A percentile compares a stretch with the other conserved stretches of the same genome.
Evolutionary conservation across 495 filamentous ascomycete species (phyloP).

Genomic region (Penicillium steckii): DNA sequence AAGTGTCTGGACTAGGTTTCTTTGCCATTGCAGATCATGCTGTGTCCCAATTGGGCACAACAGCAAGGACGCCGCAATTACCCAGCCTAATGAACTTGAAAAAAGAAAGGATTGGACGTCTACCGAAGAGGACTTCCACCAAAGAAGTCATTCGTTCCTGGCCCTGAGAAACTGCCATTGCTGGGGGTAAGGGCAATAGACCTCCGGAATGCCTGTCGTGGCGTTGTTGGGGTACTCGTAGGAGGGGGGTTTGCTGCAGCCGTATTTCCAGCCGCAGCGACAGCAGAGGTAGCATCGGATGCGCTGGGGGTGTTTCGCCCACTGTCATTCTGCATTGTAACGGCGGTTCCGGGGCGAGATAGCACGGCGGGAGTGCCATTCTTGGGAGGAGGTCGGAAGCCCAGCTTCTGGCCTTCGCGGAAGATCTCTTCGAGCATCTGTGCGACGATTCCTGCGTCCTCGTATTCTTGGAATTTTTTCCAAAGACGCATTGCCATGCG

Average conservation of each 20-base stretch:
- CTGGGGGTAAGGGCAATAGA: conserved; percentile 48
- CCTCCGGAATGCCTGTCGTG: conserved; percentile 45
- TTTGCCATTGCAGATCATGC: not conserved
- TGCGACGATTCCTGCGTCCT: conserved; percentile 73
- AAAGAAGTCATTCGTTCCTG: conserved; percentile 42
- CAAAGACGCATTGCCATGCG: conserved; percentile 86
- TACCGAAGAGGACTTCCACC: conserved; percentile 45
- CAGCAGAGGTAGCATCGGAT: conserved; percentile 25
- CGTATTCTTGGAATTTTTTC: conserved; percentile 84
- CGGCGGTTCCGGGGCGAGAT: conserved; percentile 45
- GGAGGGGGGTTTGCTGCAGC: conserved; percentile 8
- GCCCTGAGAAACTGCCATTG: conserved; percentile 44
- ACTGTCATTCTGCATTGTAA: conserved; percentile 43
- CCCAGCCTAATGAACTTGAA: not conserved
- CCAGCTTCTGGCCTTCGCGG: conserved; percentile 62
- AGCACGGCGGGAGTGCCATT: conserved; percentile 35
- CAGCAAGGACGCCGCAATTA: not conserved
- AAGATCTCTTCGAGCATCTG: conserved; percentile 82
- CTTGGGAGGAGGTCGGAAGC: conserved; percentile 69
- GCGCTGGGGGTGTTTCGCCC: conserved; percentile 46
- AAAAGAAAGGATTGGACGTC: not conserved
- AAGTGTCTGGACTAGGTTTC: not conserved
- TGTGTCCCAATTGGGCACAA: not conserved
- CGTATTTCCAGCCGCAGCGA: conserved; percentile 5
- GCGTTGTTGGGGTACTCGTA: conserved; percentile 43